These are phyloP conservation scores for Trichophyton verrucosum DNA, from an alignment of 2,329 filamentous ascomycete genomes.

Conservation along the genomic window DNA sequence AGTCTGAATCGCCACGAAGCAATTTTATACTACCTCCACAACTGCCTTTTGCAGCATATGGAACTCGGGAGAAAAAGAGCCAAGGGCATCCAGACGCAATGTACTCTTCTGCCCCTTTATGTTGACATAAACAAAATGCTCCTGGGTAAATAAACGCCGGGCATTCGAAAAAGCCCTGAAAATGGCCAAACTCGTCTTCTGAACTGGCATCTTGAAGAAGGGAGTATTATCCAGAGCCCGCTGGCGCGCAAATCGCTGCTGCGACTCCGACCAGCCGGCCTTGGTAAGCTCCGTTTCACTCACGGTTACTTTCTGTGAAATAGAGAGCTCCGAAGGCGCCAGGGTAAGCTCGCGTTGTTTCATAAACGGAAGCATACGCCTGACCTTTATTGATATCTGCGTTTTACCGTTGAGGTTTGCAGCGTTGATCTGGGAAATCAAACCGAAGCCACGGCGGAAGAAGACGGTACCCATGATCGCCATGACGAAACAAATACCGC, in stretches of 20 bases:
- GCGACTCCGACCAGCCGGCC: slow-evolving; percentile 14
- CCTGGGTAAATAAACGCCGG: slow-evolving; percentile 29
- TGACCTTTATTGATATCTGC: slow-evolving; percentile 25
- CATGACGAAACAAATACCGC: slow-evolving; percentile 48
- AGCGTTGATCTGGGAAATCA: slow-evolving; percentile 45
- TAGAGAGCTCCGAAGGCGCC: slow-evolving; percentile 23
- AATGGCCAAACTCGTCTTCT: slow-evolving; percentile 20
- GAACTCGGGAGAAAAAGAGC: slow-evolving; percentile 14
- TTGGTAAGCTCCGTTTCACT: slow-evolving; percentile 10
- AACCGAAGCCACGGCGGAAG: slow-evolving; percentile 43
- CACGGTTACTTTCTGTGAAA: slow-evolving; percentile 24
- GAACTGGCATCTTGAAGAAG: slow-evolving; percentile 25
- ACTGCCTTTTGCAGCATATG: slow-evolving; percentile 7
- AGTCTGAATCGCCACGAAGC: neutral
- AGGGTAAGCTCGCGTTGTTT: slow-evolving; percentile 21
- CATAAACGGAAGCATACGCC: slow-evolving; percentile 27
- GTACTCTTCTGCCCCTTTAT: slow-evolving; percentile 25
- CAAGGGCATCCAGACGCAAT: slow-evolving; percentile 29
- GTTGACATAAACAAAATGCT: slow-evolving; percentile 30
- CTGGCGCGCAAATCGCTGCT: slow-evolving; percentile 11
- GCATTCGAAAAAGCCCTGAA: slow-evolving; percentile 26
- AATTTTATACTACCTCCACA: neutral
- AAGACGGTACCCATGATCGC: slow-evolving; percentile 49
- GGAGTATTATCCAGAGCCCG: slow-evolving; percentile 13
- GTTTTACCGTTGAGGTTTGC: slow-evolving; percentile 33